Conservation (phyloP, 495 filamentous ascomycete species). For the Trichoderma parareesei region DNA sequence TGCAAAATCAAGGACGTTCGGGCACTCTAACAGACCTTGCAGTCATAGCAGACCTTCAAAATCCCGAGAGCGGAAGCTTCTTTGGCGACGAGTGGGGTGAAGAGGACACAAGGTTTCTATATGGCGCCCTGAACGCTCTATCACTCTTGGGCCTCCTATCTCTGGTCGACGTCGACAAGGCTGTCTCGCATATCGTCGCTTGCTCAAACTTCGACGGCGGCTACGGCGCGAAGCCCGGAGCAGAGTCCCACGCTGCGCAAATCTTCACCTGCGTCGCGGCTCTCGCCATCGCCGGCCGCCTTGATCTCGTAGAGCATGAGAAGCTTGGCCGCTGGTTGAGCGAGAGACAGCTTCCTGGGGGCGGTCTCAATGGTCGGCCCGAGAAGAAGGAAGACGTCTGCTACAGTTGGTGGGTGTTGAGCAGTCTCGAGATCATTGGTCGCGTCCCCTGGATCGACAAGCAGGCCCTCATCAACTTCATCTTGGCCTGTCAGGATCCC, state of each 20-base stretch:
- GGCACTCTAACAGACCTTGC: constrained; percentile 17
- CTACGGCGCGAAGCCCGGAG: constrained; percentile 79
- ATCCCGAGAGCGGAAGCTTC: constrained; percentile 74
- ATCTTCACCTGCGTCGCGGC: constrained; percentile 93
- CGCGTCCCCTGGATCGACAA: constrained; percentile 86
- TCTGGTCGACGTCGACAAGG: constrained; percentile 67
- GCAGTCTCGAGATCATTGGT: constrained; percentile 82
- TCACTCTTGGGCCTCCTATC: constrained; percentile 67
- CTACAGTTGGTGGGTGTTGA: constrained; percentile 97
- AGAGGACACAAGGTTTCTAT: constrained; percentile 88
- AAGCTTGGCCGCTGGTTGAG: constrained; percentile 83
- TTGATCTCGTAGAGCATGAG: constrained; percentile 78
- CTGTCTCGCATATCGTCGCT: constrained; percentile 64
- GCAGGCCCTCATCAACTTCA: constrained; percentile 67
- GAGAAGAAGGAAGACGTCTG: constrained; percentile 97
- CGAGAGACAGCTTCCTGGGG: constrained; percentile 78
- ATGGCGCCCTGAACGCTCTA: constrained; percentile 76
- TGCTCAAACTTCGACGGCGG: constrained; percentile 92
- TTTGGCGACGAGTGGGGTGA: constrained; percentile 95
- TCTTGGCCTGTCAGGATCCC: constrained; percentile 78
- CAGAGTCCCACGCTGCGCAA: constrained; percentile 88
- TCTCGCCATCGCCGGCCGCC: constrained; percentile 67
- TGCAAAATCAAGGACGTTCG: neutral
- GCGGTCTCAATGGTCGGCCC: constrained; percentile 87
- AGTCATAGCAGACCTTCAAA: constrained; percentile 80